Base-by-base conservation (phyloP, 2,329 filamentous ascomycete genomes). In the Lanzia echinophila region DNA sequence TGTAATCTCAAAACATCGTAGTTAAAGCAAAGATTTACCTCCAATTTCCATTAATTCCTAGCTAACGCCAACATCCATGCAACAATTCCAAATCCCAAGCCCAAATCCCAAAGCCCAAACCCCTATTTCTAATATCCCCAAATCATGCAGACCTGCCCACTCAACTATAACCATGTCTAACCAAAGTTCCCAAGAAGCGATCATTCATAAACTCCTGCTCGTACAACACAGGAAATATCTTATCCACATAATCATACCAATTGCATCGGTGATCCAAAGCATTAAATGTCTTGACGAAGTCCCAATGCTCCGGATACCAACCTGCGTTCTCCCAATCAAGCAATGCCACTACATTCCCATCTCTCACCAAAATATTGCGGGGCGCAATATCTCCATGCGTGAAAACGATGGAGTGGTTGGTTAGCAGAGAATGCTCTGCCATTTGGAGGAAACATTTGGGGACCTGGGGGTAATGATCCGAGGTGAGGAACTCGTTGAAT, bases 271-370 rank as follows among this genome's bases (percentile, higher is more conserved):
- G 31, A 36, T 49, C 51, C 44, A 47, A 17, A 0, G 51, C 51
- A 49, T 54, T 49, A 20, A 54, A 51, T 10, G 44, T 48, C 20
- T 53, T 53, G 1, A 53, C 44, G 13, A 47, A 55, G 24, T 55
- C 48, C 53, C 53, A 55, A 47, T 55, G 52, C 31, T 55, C 53
- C 11, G 53, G 53, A 55, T 55, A 55, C 47, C 48, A 55, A 8
- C 53, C 53, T 6, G 53, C 32, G n/a, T 42, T 39, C 28, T 55
- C 53, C 53, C 53, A 55, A 42, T 55, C 53, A 13, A 55, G 12
- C 3, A 55, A 19, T 1, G 31, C 53, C 0, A 49, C 47, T 15
- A 55, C 47, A 6, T 17, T 24, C 3, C 47, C 48, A 6, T 47
- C 53, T 7, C 17, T 47, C 7, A 55, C 47, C 6, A 55, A 11